phyloP scores from a whole-genome alignment of 2,329 filamentous ascomycete species.

The Talaromyces sp. region DNA sequence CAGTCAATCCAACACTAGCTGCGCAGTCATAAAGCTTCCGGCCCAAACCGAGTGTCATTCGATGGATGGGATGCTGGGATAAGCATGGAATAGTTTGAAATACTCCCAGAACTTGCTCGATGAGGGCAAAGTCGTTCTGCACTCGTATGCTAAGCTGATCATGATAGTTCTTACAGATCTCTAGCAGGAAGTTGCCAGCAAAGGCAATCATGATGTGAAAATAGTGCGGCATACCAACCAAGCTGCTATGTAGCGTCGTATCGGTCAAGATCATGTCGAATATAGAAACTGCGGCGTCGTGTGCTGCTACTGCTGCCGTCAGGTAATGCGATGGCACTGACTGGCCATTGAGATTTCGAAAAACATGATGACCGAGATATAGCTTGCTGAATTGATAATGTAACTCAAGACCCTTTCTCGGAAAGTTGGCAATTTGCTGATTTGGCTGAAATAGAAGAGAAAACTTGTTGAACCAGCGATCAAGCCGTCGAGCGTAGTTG shows the following conservation, averaged over 20 bases:
- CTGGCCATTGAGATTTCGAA: slow-evolving; percentile 30
- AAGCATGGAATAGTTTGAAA: slow-evolving; percentile 9
- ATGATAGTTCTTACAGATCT: slow-evolving; percentile 27
- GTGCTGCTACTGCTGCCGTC: slow-evolving; percentile 18
- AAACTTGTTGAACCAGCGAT: slow-evolving; percentile 31
- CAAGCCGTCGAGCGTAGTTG: slow-evolving; percentile 29
- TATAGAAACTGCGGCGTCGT: slow-evolving; percentile 35
- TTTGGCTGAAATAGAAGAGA: slow-evolving; percentile 29
- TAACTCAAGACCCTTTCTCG: slow-evolving; percentile 44
- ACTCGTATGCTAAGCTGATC: slow-evolving; percentile 10
- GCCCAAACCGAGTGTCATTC: slow-evolving; percentile 8
- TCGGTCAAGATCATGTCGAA: slow-evolving; percentile 35
- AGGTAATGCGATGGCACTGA: slow-evolving; percentile 11
- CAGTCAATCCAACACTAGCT: neutral
- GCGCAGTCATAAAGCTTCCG: slow-evolving; percentile 12
- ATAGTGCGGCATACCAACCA: slow-evolving; percentile 39
- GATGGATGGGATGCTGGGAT: slow-evolving; percentile 8
- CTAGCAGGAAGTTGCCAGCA: slow-evolving; percentile 39
- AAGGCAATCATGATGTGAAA: slow-evolving; percentile 43
- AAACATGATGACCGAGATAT: slow-evolving; percentile 46
- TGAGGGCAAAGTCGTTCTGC: slow-evolving; percentile 6
- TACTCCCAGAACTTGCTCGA: slow-evolving; percentile 8
- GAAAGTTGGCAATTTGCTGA: slow-evolving; percentile 43
- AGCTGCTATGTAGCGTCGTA: slow-evolving; percentile 31
- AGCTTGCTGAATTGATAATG: slow-evolving; percentile 49